Base-by-base conservation (phyloP, 176 grass and related monocot species). In the Neostapfia colusana region DNA sequence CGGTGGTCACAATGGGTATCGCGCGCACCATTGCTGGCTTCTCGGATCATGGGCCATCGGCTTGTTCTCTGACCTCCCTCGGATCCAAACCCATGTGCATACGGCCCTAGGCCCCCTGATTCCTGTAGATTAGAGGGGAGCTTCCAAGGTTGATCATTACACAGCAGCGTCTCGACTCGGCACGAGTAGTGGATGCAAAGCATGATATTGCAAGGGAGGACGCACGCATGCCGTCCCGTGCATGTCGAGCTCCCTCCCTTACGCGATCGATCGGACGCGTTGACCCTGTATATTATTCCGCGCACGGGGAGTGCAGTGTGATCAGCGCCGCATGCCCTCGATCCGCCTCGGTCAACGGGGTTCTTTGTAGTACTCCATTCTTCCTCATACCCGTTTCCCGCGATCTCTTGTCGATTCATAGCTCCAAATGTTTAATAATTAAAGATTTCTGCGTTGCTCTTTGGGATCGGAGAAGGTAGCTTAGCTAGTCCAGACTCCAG, bases 21-120 rank as follows among this genome's bases (percentile, higher is more conserved):
- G 74, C 18, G 24, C 27, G 74, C 18, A 21, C 28, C 42, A 13
- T 45, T 1, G 39, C 51, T 54, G 9, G 51, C 50, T 81, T 27
- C 87, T 89, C 48, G 87, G 87, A 89, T 89, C 87, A 85, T 89
- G 87, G 59, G 77, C 82, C 86, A 50, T 38, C 74, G 9, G 37
- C 48, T 55, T 57, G 50, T 48, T 71, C 63, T 42, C 55, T 40
- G 54, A 72, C 8, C 31, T 68, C 50, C 34, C 85, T 82, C 48
- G 73, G 79, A 82, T 82, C 58, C 38, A 75, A 49, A 70, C 54
- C 63, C 86, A 88, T 80, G 86, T 88, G 85, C 75, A 69, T 70
- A 36, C 60, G 24, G 69, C 85, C 68, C 68, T 66, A 74, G 41
- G 10, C 48, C 53, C 80, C 80, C 81, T 64, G 76, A 75, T 80